Conservation (phyloP, 2,329 filamentous ascomycete genomes). For the Ilyonectria robusta region DNA sequence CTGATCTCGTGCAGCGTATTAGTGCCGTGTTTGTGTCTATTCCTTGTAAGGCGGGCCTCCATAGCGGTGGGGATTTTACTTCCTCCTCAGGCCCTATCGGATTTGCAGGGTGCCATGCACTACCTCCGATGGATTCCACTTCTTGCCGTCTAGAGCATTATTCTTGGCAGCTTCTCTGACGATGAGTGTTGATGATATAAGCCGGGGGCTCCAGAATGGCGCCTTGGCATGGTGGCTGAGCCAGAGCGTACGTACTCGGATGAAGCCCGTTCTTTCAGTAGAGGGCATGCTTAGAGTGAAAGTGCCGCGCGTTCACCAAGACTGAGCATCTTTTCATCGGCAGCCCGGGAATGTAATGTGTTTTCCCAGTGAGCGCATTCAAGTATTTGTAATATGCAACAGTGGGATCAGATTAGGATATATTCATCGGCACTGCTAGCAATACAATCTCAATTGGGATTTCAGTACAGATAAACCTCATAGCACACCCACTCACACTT, state of each 20-base stretch:
- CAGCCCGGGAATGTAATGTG: too few relatives aligned
- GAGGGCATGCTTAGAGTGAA: neutral
- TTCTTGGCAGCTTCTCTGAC: slow-evolving; percentile 13
- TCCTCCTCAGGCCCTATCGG: neutral
- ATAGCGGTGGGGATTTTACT: neutral
- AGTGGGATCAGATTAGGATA: too few relatives aligned
- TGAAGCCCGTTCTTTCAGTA: slow-evolving; percentile 15
- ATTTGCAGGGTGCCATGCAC: neutral
- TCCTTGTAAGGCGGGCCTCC: neutral
- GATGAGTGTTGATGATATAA: slow-evolving; percentile 15
- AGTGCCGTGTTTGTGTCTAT: neutral
- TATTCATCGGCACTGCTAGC: too few relatives aligned
- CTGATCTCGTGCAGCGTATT: neutral
- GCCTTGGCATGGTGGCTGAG: slow-evolving; percentile 27
- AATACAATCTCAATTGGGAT: too few relatives aligned
- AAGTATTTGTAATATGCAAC: too few relatives aligned
- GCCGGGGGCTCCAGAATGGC: slow-evolving; percentile 11
- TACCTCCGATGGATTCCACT: neutral
- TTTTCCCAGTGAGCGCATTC: too few relatives aligned
- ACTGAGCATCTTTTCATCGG: too few relatives aligned
- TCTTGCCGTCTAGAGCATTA: neutral
- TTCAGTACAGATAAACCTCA: too few relatives aligned
- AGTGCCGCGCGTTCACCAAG: slow-evolving; percentile 26
- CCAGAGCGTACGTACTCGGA: slow-evolving; percentile 24
- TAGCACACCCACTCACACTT: neutral